Base-by-base conservation (phyloP, 306 rosid species). In the peach (Prunus persica) region DNA sequence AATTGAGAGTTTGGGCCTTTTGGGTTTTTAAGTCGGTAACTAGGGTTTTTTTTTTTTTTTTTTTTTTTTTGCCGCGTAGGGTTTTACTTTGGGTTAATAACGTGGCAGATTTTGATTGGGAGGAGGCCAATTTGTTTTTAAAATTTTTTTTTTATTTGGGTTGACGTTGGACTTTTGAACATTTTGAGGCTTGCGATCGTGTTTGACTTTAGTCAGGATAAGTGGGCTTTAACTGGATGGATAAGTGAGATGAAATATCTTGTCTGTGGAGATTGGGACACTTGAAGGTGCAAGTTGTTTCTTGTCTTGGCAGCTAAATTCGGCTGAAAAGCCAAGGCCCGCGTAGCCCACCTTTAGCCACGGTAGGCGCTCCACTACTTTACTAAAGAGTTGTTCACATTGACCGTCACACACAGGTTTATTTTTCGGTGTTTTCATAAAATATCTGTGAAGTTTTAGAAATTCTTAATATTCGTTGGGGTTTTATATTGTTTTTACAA, bases 131-230 rank as follows among this genome's bases (percentile, higher is more conserved):
- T 84, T 77, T 69, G 49, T 51, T 11, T 14, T 27, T 28, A 9
- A 6, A 1, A 38, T 7, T 0, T 6, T 7, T 0, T 6, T 6
- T 38, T 34, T 6, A 6, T 55, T 58, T 76, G 76, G 55, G 78
- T 84, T 88, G 87, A 88, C 82, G 38, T 57, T 30, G 30, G 19
- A 38, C 0, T 14, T 13, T 0, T 67, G 64, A 72, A 47, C 79
- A 20, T 11, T 43, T 51, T 13, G 77, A 70, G 74, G 43, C 43
- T 38, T 38, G 43, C 0, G 9, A 38, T 38, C 19, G 27, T 45
- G 64, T 67, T 86, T 84, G 89, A 84, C 92, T 79, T 49, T 69
- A 61, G 87, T 80, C 90, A 80, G 78, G 27, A 61, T 75, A 24
- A 12, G 86, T 54, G 69, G 82, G 80, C 76, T 47, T 43, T 45